Evolutionary conservation across 805 yeast genomes (phyloP), one percentile per base, ranked within the genome.

Genomic region (Kodamaea laetipori): DNA sequence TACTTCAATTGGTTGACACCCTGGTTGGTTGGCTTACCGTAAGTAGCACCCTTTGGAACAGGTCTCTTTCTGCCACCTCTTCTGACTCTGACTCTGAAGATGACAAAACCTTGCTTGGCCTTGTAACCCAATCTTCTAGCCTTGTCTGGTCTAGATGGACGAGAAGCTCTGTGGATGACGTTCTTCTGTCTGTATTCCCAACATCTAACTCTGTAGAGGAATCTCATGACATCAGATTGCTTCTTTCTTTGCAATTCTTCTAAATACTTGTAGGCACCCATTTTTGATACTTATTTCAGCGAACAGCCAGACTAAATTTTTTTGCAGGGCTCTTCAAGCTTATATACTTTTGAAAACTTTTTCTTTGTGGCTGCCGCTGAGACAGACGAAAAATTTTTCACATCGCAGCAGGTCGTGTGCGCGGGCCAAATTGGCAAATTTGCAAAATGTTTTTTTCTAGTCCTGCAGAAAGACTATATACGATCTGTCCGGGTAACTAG

Each of bases 1-100:
- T 90, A 90, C 82, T 94, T 94, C 81, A 94, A 87, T 77, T 94
- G 97, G 82, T 82, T 83, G 63, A 94, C 94, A 88, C 99, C 99
- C 81, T 89, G 96, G 95, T 94, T 94, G 82, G 99, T 94, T 85
- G 99, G 99, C 87, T 94, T 94, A 88, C 99, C 99, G 85, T 94
- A 92, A 74, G 98, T 94, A 70, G 97, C 98, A 88, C 99, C 99
- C 94, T 94, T 94, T 81, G 95, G 90, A 67, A 86, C 97, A 67
- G 97, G 97, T 81, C 96, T 89, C 97, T 94, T 94, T 87, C 99
- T 90, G 83, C 92, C 92, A 83, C 99, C 99, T 80, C 99, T 88
- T 81, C 98, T 89, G 68, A 94, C 98, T 80, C 99, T 89, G 77
- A 92, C 79, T 78, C 99, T 86, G 97, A 79, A 94, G 84, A 94